phyloP scores from a whole-genome alignment of 345 rosid species.

The Balakata baccata region DNA sequence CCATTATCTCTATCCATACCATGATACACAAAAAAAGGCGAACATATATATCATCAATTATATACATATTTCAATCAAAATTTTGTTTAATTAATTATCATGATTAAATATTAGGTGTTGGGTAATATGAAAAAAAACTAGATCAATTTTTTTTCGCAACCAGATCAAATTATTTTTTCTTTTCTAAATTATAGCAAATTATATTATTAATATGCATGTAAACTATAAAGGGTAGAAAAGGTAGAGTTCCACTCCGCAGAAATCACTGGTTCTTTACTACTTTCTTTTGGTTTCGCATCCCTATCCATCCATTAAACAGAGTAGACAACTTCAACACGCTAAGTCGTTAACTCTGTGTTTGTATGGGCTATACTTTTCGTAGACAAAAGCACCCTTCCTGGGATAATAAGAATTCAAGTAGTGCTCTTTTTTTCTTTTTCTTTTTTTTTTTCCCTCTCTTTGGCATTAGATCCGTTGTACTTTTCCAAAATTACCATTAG shows the following conservation, averaged over 20 bases:
- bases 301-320: conserved; percentile 26
- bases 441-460: conserved; percentile 2
- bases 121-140: too few relatives aligned
- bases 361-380: conserved; percentile 18
- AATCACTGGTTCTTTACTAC: conserved; percentile 12
- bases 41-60: not conserved
- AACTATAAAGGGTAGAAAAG: conserved; percentile 29
- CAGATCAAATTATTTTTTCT: not conserved
- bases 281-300: conserved; percentile 22
- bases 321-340: conserved; percentile 44
- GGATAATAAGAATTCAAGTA: not conserved
- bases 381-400: conserved; percentile 36
- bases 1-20: conserved; percentile 46
- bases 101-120: too few relatives aligned
- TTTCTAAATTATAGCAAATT: not conserved
- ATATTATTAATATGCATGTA: not conserved
- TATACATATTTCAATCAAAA: too few relatives aligned
- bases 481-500: conserved; percentile 18
- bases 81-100: too few relatives aligned
- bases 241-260: conserved; percentile 19
- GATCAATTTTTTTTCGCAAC: too few relatives aligned
- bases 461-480: conserved; percentile 10
- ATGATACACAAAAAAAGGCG: conserved; percentile 11
- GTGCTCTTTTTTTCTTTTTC: too few relatives aligned
- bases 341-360: conserved; percentile 24